These are phyloP conservation scores for Globisporangium megalacanthum DNA, from an alignment of 352 stramenopile genomes.

Conservation along the genomic window DNA sequence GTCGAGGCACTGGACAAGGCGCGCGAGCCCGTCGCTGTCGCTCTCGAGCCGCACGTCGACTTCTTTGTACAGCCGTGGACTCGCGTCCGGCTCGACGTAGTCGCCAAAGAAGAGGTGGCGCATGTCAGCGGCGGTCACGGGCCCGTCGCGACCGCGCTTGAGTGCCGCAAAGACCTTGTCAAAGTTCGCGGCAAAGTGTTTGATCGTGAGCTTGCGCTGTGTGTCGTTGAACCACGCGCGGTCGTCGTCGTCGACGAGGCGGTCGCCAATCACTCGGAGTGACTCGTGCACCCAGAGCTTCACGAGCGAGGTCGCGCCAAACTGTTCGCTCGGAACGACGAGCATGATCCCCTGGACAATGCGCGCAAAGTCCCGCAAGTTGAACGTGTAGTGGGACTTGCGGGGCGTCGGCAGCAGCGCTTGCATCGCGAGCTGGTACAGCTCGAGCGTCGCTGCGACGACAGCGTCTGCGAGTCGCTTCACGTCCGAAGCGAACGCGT, in stretches of 20 bases:
- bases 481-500: constrained; percentile 65
- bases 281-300: constrained; percentile 94
- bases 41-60: constrained; percentile 61
- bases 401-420: constrained; percentile 89
- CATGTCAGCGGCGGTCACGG: constrained; percentile 74
- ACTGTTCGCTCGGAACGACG: constrained; percentile 75
- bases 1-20: constrained; percentile 83
- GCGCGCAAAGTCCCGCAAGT: constrained; percentile 91
- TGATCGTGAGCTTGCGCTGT: constrained; percentile 83
- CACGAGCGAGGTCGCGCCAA: constrained; percentile 76
- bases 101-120: constrained; percentile 93
- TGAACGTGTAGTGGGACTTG: constrained; percentile 97
- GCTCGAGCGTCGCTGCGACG: constrained; percentile 88
- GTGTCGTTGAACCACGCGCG: constrained; percentile 90
- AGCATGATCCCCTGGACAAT: constrained; percentile 94
- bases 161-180: constrained; percentile 82
- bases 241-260: constrained; percentile 90
- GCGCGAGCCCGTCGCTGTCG: constrained; percentile 73
- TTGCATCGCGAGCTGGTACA: constrained; percentile 85
- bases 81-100: constrained; percentile 82
- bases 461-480: constrained; percentile 69
- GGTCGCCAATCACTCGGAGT: constrained; percentile 92
- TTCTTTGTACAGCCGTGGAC: constrained; percentile 73
- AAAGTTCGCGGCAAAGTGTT: constrained; percentile 86
- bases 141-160: constrained; percentile 66